These are phyloP conservation scores for Thalassiosira hispida DNA, from an alignment of 352 stramenopile genomes.

Conservation along the genomic window DNA sequence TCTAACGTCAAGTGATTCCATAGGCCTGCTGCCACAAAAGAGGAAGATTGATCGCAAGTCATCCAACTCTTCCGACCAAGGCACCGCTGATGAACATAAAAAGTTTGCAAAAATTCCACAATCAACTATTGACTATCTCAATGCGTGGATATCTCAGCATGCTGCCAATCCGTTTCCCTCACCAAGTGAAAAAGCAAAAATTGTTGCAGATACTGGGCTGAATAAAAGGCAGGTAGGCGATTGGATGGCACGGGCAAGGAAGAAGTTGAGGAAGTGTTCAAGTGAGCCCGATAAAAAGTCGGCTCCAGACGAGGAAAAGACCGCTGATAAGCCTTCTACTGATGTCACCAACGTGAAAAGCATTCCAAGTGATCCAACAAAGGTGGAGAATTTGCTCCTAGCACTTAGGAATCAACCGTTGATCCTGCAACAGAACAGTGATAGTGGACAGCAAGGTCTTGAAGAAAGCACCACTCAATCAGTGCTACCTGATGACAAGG, in stretches of 20 bases:
- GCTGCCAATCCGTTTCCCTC: slow-evolving; percentile 44
- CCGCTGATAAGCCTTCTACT: background rate
- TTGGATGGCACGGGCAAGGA: slow-evolving; percentile 55
- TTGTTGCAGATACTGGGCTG: slow-evolving; percentile 52
- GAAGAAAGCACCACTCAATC: background rate
- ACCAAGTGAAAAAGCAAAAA: slow-evolving; percentile 39
- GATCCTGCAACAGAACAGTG: background rate
- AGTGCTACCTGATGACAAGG: background rate
- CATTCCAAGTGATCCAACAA: slow-evolving; percentile 17
- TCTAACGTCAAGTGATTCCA: background rate
- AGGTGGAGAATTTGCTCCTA: slow-evolving; percentile 35
- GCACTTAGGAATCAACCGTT: slow-evolving; percentile 24
- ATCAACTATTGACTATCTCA: slow-evolving; percentile 48
- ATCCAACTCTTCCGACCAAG: background rate
- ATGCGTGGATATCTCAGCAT: slow-evolving; percentile 45
- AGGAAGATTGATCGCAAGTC: slow-evolving; percentile 16
- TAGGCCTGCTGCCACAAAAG: slow-evolving; percentile 22
- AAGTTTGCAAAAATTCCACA: slow-evolving; percentile 35
- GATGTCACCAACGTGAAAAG: slow-evolving; percentile 16
- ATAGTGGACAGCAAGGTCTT: background rate
- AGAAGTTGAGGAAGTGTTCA: slow-evolving; percentile 31
- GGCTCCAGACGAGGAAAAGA: background rate
- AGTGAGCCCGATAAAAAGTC: slow-evolving; percentile 1
- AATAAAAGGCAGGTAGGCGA: slow-evolving; percentile 55
- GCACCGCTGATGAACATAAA: slow-evolving; percentile 2